phyloP scores from a whole-genome alignment of 306 rosid genomes.

The Crotalaria pallida region DNA sequence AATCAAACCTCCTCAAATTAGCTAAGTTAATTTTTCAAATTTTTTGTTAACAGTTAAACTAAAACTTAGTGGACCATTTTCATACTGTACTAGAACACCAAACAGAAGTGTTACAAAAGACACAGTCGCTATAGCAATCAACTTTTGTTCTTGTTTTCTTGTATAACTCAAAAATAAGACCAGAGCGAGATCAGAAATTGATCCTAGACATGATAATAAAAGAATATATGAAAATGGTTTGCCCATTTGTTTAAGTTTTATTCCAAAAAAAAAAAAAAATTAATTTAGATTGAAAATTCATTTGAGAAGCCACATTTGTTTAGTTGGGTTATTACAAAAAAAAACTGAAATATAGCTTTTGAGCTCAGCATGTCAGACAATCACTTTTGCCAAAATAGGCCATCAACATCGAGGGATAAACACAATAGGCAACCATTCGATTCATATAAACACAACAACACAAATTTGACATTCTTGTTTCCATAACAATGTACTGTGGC shows the following conservation, averaged over 20 bases:
- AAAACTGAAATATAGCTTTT: no score
- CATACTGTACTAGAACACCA: neutral
- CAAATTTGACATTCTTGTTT: neutral
- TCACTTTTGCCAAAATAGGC: no score
- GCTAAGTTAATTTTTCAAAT: neutral
- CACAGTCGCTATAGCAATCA: neutral
- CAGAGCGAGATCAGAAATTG: neutral
- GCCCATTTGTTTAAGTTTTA: no score
- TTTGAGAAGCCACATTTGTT: no score
- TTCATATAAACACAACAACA: neutral
- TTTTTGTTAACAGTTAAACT: neutral
- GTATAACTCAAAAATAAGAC: neutral
- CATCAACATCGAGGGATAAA: neutral
- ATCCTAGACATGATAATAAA: neutral
- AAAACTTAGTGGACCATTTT: neutral
- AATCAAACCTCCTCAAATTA: neutral
- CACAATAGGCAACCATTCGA: neutral
- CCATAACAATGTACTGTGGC: neutral
- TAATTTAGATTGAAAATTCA: no score
- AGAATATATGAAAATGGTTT: neutral
- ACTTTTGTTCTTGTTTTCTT: neutral
- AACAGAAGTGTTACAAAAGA: neutral
- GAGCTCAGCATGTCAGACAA: no score
- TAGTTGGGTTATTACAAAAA: no score
- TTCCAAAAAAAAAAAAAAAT: no score